phyloP scores from a whole-genome alignment of 192 early-diverging fungal species.

The Lobosporangium transversale region DNA sequence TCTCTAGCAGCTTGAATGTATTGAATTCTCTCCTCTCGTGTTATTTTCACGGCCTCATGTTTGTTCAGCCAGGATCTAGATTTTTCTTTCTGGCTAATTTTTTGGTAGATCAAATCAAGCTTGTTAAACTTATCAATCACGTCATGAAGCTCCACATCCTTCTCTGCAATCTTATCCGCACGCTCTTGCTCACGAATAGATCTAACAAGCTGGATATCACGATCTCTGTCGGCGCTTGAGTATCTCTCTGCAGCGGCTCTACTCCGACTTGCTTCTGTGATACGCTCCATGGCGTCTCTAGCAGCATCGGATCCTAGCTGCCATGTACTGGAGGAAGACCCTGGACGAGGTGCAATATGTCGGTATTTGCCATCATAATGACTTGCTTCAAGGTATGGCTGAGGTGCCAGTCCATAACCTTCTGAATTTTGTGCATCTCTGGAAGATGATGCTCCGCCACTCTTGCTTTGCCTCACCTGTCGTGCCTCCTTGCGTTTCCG shows the following conservation, averaged over 20 bases:
- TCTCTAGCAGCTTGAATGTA: conserved; percentile 48
- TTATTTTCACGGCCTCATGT: conserved; percentile 27
- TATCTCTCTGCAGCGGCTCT: conserved; percentile 23
- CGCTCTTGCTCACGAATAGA: conserved; percentile 32
- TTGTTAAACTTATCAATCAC: conserved; percentile 41
- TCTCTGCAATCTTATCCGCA: conserved; percentile 12
- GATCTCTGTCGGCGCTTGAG: conserved; percentile 25
- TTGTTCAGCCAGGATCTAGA: conserved; percentile 27
- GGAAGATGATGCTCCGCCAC: background rate
- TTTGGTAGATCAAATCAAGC: conserved; percentile 22
- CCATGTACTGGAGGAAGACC: background rate
- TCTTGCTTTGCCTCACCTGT: conserved; percentile 16
- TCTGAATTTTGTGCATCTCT: background rate
- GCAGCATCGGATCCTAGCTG: conserved; percentile 9
- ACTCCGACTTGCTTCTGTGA: conserved; percentile 19
- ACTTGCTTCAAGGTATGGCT: background rate
- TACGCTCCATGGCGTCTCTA: conserved; percentile 24
- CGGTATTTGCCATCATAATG: conserved; percentile 1
- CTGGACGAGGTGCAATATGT: conserved; percentile 19
- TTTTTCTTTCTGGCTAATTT: conserved; percentile 44
- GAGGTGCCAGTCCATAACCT: background rate
- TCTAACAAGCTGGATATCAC: conserved; percentile 27
- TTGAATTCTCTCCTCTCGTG: conserved; percentile 40
- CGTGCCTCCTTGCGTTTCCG: conserved; percentile 23
- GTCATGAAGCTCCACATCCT: conserved; percentile 11